Base-by-base conservation (phyloP, 1,284 basidiomycete genomes). In the Pyrrhoderma lamaoense region DNA sequence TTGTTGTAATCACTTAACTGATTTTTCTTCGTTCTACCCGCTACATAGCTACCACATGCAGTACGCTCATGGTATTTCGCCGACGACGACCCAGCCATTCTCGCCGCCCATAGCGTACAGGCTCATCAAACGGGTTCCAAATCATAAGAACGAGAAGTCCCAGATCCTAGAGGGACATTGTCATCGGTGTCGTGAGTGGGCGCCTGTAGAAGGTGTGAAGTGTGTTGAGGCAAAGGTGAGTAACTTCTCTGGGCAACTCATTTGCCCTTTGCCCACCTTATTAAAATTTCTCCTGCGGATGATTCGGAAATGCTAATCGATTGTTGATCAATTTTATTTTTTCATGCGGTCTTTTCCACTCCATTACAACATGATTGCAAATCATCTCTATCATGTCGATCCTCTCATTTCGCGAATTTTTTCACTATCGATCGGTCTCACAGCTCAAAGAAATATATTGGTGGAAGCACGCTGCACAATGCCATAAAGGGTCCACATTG, bases 391-490 rank as follows among this genome's bases (percentile, higher is more conserved):
- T 31, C 27, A 5, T 31, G 27, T 31, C 27, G 27, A 31, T 31
- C 27, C 5, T 31, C 27, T 5, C 11, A 11, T 31, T 31, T 31
- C 7, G 27, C 27, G 27, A 11, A 31, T 31, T 5, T 31, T 38
- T 19, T n/a, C 8, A 27, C 25, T 23, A 21, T 34, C 47, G 39
- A 44, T 44, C 31, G 35, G 44, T 22, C 5, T n/a, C 34, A 5
- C 54, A 85, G 82, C 80, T 87, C 35, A 79, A 77, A 58, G 85
- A 89, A 60, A 71, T 89, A 2, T 80, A 79, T 58, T 89, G 85
- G 83, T 90, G 84, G 85, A 89, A 89, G 64, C 86, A 89, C 58
- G 85, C 86, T 19, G 81, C 81, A 1, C 55, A 72, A 9, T 89
- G 85, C 58, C 86, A 89, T 58, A 75, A 77, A 53, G 74, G 75